Evolutionary conservation across 371 early-diverging fungal species (phyloP).

Genomic region (Cokeromyces recurvatus): DNA sequence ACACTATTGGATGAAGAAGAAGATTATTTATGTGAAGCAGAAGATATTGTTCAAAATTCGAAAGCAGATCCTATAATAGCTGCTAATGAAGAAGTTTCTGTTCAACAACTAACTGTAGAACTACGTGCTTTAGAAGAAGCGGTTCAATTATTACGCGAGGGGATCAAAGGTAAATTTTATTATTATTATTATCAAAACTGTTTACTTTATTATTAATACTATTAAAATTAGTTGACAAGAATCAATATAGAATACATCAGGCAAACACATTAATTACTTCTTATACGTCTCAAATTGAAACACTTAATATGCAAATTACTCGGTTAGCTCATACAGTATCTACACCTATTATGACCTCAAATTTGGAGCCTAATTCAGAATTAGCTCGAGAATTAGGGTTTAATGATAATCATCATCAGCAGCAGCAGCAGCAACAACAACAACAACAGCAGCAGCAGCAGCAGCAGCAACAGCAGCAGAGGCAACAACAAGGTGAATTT

Average conservation of each 20-base stretch:
- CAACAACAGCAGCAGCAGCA: background rate
- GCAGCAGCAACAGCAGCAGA: background rate
- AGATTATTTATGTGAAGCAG: conserved; percentile 20
- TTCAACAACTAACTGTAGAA: conserved; percentile 32
- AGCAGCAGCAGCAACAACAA: background rate
- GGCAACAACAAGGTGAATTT: conserved; percentile 16
- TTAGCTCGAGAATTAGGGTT: conserved; percentile 42
- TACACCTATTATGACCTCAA: conserved; percentile 30
- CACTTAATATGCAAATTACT: conserved; percentile 26
- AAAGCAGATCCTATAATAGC: conserved; percentile 8
- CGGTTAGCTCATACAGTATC: conserved; percentile 26
- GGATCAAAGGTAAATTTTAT: conserved; percentile 63
- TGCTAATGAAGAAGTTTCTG: conserved; percentile 1
- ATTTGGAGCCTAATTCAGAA: conserved; percentile 29
- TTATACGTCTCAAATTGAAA: conserved; percentile 51
- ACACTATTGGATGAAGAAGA: conserved; percentile 8
- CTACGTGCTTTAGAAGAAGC: conserved; percentile 54
- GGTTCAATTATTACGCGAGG: conserved; percentile 54
- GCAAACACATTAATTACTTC: conserved; percentile 42
- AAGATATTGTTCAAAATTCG: conserved; percentile 31
- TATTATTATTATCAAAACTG: too few species aligned
- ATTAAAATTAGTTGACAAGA: conserved; percentile 49
- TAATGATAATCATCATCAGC: conserved; percentile 2
- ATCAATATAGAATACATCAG: conserved; percentile 47
- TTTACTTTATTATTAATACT: too few species aligned